These are phyloP conservation scores for Thalassiosira ordinaria DNA, from an alignment of 352 stramenopile species.

Conservation along the genomic window DNA sequence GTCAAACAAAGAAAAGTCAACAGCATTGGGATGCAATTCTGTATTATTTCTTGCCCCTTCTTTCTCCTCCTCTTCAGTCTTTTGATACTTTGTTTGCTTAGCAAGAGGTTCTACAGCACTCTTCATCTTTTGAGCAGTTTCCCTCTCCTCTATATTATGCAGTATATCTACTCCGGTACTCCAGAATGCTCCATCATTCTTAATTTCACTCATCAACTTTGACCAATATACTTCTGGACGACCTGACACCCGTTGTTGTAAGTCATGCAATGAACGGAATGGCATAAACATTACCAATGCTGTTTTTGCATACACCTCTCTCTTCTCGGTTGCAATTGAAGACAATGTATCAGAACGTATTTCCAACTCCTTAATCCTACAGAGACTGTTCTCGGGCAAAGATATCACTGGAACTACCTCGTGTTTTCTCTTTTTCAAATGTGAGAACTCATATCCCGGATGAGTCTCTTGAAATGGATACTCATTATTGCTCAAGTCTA, in stretches of 20 bases:
- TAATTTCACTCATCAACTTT: background rate
- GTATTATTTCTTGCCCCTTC: background rate
- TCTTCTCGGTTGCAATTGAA: background rate
- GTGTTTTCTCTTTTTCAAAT: constrained; percentile 6
- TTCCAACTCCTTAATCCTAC: constrained; percentile 30
- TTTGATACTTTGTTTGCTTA: background rate
- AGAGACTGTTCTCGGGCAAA: constrained; percentile 16
- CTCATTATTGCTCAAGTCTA: background rate
- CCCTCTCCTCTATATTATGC: constrained; percentile 10
- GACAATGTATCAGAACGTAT: background rate
- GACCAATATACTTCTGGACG: background rate
- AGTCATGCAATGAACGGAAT: background rate
- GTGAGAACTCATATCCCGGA: constrained; percentile 27
- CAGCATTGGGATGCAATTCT: background rate
- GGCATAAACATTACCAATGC: constrained; percentile 39
- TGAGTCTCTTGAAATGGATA: constrained; percentile 26
- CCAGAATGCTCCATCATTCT: background rate
- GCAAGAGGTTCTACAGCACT: background rate
- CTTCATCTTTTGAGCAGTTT: constrained; percentile 5
- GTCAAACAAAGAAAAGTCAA: constrained; percentile 8
- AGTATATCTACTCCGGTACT: constrained; percentile 3
- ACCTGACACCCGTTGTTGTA: background rate
- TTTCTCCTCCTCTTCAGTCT: background rate
- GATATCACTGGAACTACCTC: constrained; percentile 17
- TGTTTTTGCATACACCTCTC: constrained; percentile 42